These are phyloP conservation scores for Fomes fomentarius DNA, from an alignment of 1,284 basidiomycete species.

Conservation along the genomic window DNA sequence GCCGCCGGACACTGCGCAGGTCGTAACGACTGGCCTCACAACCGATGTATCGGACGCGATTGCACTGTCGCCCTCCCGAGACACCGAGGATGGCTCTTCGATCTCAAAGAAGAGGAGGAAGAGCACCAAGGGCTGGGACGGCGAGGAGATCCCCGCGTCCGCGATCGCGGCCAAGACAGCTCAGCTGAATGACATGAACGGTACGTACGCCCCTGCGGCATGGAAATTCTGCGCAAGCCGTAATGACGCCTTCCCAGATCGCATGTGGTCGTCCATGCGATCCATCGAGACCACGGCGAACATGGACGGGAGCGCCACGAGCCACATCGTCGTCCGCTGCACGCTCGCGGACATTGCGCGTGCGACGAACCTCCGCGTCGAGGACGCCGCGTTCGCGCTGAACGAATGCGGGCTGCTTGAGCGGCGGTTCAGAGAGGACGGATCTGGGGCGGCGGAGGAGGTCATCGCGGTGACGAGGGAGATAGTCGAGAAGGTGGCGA, in stretches of 20 bases:
- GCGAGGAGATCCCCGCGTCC: slow-evolving; percentile 43
- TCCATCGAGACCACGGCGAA: slow-evolving; percentile 58
- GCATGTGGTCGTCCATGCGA: slow-evolving; percentile 48
- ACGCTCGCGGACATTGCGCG: slow-evolving; percentile 74
- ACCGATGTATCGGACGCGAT: slow-evolving; percentile 42
- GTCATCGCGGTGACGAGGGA: slow-evolving; percentile 68
- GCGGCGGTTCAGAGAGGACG: slow-evolving; percentile 23
- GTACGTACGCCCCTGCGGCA: slow-evolving; percentile 6
- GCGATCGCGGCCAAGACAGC: slow-evolving; percentile 21
- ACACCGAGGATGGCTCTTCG: slow-evolving; percentile 38
- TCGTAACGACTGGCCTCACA: slow-evolving; percentile 43
- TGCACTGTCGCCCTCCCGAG: slow-evolving; percentile 39
- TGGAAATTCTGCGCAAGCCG: not conserved
- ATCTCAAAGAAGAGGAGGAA: slow-evolving; percentile 46
- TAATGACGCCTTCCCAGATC: slow-evolving; percentile 22
- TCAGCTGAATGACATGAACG: slow-evolving; percentile 27
- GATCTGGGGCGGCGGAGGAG: slow-evolving; percentile 34
- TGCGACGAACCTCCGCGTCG: slow-evolving; percentile 81
- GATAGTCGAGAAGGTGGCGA: slow-evolving; percentile 72
- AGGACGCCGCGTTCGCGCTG: slow-evolving; percentile 88
- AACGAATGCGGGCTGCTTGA: slow-evolving; percentile 83
- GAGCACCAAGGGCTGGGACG: slow-evolving; percentile 67
- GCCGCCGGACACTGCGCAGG: slow-evolving; percentile 50
- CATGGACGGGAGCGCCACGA: slow-evolving; percentile 66
- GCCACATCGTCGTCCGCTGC: slow-evolving; percentile 66